phyloP scores from a whole-genome alignment of 352 stramenopile genomes.

The Globisporangium ultimum region DNA sequence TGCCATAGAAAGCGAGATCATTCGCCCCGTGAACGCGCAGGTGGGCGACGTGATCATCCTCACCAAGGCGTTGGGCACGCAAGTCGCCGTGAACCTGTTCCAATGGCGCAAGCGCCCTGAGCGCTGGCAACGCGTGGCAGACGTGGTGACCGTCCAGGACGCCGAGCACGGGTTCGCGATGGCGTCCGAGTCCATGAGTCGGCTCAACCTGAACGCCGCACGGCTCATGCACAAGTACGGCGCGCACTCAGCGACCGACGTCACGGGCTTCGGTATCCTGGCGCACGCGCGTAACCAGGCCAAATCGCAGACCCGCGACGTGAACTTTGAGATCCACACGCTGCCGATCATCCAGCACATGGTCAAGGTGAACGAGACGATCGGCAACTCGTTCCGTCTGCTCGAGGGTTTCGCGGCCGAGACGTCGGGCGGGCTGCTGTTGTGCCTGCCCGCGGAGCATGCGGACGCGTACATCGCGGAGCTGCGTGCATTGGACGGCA shows the following conservation, averaged over 20 bases:
- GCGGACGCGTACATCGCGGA: conserved; percentile 87
- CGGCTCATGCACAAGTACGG: conserved; percentile 91
- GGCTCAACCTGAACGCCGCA: conserved; percentile 90
- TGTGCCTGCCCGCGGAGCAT: conserved; percentile 85
- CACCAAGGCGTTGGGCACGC: conserved; percentile 94
- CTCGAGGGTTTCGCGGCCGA: conserved; percentile 91
- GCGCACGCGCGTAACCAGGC: conserved; percentile 93
- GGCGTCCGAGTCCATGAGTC: conserved; percentile 92
- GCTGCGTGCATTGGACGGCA: conserved; percentile 83
- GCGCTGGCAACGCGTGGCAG: conserved; percentile 73
- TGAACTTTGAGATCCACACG: conserved; percentile 92
- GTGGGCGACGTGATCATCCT: conserved; percentile 90
- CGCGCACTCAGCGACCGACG: conserved; percentile 92
- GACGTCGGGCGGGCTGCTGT: conserved; percentile 92
- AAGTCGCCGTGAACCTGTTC: conserved; percentile 93
- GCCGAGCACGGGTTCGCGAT: conserved; percentile 89
- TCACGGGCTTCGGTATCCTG: conserved; percentile 95
- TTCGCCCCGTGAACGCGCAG: conserved; percentile 87
- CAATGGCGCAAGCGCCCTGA: conserved; percentile 88
- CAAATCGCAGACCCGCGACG: conserved; percentile 85
- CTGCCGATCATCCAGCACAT: conserved; percentile 92
- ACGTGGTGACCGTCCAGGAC: conserved; percentile 56
- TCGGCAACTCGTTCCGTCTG: conserved; percentile 92
- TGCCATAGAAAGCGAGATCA: conserved; percentile 68
- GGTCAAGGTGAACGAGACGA: conserved; percentile 80